Base-by-base conservation (phyloP, 805 yeast species). In the Candida sonorensis region DNA sequence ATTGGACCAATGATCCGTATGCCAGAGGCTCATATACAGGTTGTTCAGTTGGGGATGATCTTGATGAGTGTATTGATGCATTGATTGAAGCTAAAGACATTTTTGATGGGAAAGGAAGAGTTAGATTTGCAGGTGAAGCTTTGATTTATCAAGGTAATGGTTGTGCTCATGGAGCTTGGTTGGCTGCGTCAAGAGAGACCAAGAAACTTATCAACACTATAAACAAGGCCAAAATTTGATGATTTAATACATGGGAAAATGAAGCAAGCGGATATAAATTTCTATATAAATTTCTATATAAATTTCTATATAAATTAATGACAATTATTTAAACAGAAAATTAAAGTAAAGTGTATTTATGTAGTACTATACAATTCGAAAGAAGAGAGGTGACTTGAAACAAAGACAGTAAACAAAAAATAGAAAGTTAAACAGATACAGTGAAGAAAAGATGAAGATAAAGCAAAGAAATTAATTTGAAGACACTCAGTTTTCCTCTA, bases 111-210 rank as follows among this genome's bases (percentile, higher is more conserved):
- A 41, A 43, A 25, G 59, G 59, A 10, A 45, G 65, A 15, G 60
- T 73, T 18, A 53, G 77, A 25, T 74, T 74, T 55, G 78, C 76
- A 1, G 79, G 80, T 5, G 80, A 73, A 45, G 78, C 71, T 38
- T 58, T 75, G 7, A 59, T 58, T 17, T 53, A 57, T 30, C 71
- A 67, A 27, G 79, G 77, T 6, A 66, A 66, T 22, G 79, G 78
- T 1, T 73, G 78, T 50, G 75, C 66, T 3, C 78, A 74, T 46
- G 80, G 77, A 3, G 80, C 80, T 0, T 73, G 72, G 59, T 41
- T 45, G 30, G 62, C 72, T 33, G 79, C 77, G 9, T 37, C 43
- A 20, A 57, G 77, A 38, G 78, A 70, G 36, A 75, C 74, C 9
- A 42, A 31, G 3, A 44, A 49, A 20, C 31, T 59, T 9, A 22